Evolutionary conservation across 192 early-diverging fungal genomes (phyloP), one percentile per base, ranked within the genome.

Genomic region (Linnemannia exigua): DNA sequence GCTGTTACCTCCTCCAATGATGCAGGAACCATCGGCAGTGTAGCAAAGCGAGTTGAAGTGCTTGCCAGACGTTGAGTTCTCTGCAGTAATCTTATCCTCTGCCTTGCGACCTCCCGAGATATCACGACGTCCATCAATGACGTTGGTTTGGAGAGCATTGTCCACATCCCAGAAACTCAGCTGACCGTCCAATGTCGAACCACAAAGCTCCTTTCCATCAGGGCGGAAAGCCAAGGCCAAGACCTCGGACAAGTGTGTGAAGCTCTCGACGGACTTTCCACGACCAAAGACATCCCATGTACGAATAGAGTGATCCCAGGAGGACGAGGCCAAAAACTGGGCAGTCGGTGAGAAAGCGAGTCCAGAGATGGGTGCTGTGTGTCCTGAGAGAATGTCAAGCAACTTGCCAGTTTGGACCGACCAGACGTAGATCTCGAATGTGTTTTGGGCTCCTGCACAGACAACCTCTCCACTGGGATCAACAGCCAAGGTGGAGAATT

Each of bases 351-450:
- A 96, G 88, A 99, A 99, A 0, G 92, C 92, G 68, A 99, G 88
- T 8, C 88, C 87, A 73, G 94, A 95, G 66, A 99, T 92, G 1
- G 99, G 98, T 1, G 95, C 99, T 79, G 96, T 94, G 83, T 99
- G 99, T 3, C 98, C 99, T 41, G 93, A 90, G 31, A 98, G 89
- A 70, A 99, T 95, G 83, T 99, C 99, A 33, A 99, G 89, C 61
- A 99, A 89, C 80, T 98, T 97, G n/a, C 99, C 99, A 0, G 98
- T 99, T 84, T 99, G 98, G 79, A 99, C 96, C 72, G 96, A 96
- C 99, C 99, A 99, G 75, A 99, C 94, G 86, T 93, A 99, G 50
- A 99, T 97, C 81, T 99, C 98, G 89, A 99, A 99, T 8, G 95
- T 94, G 84, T 99, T 97, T 80, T 94, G 90, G 54, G 94, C 95